These are phyloP conservation scores for Stachybotrys chlorohalonatus DNA, from an alignment of 2,329 filamentous ascomycete genomes.

Conservation along the genomic window DNA sequence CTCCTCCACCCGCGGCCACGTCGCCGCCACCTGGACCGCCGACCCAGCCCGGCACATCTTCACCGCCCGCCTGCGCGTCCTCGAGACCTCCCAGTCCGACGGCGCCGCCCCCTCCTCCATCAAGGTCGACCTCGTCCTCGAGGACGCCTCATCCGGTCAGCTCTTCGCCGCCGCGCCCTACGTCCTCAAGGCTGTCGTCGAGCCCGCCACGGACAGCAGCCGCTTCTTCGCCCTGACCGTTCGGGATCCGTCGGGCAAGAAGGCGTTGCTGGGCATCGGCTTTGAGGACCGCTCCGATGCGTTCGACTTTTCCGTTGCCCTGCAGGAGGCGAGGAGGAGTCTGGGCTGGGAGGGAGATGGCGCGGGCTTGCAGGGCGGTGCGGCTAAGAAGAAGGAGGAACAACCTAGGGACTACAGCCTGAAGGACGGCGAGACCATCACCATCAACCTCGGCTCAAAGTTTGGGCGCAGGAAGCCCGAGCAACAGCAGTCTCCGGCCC, in stretches of 20 bases:
- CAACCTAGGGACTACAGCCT: slow-evolving; percentile 63
- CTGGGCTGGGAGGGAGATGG: slow-evolving; percentile 46
- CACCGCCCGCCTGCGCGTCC: slow-evolving; percentile 68
- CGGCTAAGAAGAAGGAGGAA: slow-evolving; percentile 26
- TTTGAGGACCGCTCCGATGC: slow-evolving; percentile 82
- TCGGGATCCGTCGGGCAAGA: slow-evolving; percentile 63
- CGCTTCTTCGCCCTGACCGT: slow-evolving; percentile 82
- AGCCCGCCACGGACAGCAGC: slow-evolving; percentile 69
- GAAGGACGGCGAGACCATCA: slow-evolving; percentile 86
- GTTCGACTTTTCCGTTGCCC: slow-evolving; percentile 73
- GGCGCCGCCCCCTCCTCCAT: slow-evolving; percentile 37
- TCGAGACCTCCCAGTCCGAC: slow-evolving; percentile 55
- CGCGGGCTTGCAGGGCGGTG: slow-evolving; percentile 18
- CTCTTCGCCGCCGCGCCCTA: slow-evolving; percentile 83
- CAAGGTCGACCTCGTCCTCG: slow-evolving; percentile 68
- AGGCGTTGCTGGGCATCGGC: slow-evolving; percentile 73
- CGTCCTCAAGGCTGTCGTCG: slow-evolving; percentile 54
- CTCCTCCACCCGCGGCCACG: slow-evolving; percentile 69
- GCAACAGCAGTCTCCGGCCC: slow-evolving; percentile 4
- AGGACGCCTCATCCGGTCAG: slow-evolving; percentile 62
- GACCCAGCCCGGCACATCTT: slow-evolving; percentile 70
- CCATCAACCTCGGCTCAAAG: slow-evolving; percentile 57
- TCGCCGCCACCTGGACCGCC: slow-evolving; percentile 67
- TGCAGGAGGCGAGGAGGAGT: slow-evolving; percentile 69
- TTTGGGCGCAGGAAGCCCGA: slow-evolving; percentile 39